phyloP scores from a whole-genome alignment of 371 early-diverging fungal genomes.

The Funneliformis caledonium region DNA sequence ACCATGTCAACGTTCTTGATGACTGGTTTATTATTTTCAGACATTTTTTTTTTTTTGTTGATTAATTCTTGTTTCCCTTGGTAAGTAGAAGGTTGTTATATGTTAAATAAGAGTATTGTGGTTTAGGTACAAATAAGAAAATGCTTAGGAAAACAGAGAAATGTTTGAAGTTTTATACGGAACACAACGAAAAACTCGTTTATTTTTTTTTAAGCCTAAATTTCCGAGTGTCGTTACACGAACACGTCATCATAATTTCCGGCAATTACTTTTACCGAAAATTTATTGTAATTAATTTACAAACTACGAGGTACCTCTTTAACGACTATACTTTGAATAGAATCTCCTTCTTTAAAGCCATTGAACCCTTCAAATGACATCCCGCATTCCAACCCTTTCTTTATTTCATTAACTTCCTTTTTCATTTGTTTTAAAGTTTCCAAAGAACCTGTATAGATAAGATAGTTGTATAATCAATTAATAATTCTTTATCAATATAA shows the following conservation, averaged over 20 bases:
- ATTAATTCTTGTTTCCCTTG: not conserved
- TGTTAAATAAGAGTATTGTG: not conserved
- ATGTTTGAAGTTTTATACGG: too few relatives aligned
- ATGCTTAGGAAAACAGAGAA: too few relatives aligned
- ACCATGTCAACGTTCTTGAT: constrained; percentile 98
- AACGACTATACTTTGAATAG: constrained; percentile 70
- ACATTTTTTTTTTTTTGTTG: constrained; percentile 32
- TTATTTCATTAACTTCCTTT: constrained; percentile 85
- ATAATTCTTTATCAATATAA: not conserved
- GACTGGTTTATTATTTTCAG: constrained; percentile 80
- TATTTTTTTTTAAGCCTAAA: too few relatives aligned
- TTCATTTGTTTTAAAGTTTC: constrained; percentile 80
- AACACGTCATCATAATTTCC: too few relatives aligned
- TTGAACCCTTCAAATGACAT: constrained; percentile 84
- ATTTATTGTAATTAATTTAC: constrained; percentile 22
- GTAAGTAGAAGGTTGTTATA: not conserved
- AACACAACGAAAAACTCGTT: too few relatives aligned
- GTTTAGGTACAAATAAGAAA: not conserved
- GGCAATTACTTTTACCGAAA: too few relatives aligned
- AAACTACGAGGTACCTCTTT: constrained; percentile 58
- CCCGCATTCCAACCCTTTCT: constrained; percentile 92
- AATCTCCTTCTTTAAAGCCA: constrained; percentile 79
- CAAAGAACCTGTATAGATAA: constrained; percentile 53
- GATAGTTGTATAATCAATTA: constrained; percentile 25
- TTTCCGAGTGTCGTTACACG: too few relatives aligned